These are phyloP conservation scores for Cylindrodendrum hubeiense DNA, from an alignment of 2,329 filamentous ascomycete genomes.

Conservation along the genomic window DNA sequence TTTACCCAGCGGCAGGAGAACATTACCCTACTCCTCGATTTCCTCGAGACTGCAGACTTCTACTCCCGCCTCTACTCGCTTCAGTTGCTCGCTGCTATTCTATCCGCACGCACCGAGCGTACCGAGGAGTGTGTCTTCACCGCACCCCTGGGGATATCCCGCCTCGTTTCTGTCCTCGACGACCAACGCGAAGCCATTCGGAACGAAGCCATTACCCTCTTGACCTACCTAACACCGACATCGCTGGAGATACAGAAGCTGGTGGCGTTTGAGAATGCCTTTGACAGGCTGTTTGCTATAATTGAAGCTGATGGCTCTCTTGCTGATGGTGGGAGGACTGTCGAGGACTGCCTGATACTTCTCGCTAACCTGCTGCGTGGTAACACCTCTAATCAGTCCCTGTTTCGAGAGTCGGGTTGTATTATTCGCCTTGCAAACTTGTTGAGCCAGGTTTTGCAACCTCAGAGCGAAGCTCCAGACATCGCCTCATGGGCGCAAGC, in stretches of 20 bases:
- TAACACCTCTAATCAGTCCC: conserved; percentile 92
- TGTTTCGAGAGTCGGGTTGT: conserved; percentile 91
- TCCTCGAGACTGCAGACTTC: conserved; percentile 89
- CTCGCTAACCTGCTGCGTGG: conserved; percentile 89
- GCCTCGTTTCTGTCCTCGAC: conserved; percentile 85
- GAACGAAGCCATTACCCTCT: conserved; percentile 87
- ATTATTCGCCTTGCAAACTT: conserved; percentile 79
- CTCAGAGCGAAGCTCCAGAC: conserved; percentile 65
- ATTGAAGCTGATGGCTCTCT: conserved; percentile 87
- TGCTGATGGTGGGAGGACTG: conserved; percentile 83
- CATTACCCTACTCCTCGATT: conserved; percentile 88
- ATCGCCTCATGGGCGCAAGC: conserved; percentile 80
- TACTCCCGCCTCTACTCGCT: conserved; percentile 92
- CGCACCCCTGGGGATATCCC: conserved; percentile 88
- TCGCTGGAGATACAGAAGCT: conserved; percentile 94
- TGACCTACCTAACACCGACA: conserved; percentile 88
- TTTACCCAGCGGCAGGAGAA: conserved; percentile 99
- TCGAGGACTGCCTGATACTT: conserved; percentile 93
- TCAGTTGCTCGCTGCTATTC: conserved; percentile 88
- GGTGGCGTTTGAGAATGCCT: conserved; percentile 94
- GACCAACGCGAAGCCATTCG: conserved; percentile 88
- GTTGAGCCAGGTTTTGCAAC: conserved; percentile 69
- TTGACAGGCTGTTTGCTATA: conserved; percentile 86
- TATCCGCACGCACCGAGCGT: conserved; percentile 86
- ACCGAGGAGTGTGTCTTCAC: conserved; percentile 95